Evolutionary conservation across 2,329 filamentous ascomycete species (phyloP), one percentile per base, ranked within the genome.

Genomic region (Fusarium heterosporum): DNA sequence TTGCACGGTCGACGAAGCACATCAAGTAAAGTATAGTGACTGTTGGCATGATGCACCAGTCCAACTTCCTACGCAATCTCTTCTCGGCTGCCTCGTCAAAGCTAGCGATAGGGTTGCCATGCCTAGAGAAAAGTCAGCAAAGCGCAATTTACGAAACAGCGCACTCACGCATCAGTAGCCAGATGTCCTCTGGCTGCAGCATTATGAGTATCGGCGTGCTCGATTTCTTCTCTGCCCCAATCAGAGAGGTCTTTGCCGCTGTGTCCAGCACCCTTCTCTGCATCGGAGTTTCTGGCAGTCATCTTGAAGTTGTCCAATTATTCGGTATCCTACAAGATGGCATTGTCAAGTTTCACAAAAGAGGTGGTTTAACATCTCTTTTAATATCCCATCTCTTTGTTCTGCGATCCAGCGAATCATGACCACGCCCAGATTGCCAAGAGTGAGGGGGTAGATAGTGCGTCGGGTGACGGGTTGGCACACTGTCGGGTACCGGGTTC

Each of bases 1-100:
- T 92, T n/a, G 89, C 87, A 16, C 90, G 83, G 70, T 92, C 89
- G 56, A 92, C 90, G 74, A 91, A 92, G 77, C 89, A 91, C 70
- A 91, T 69, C 11, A 68, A 39, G n/a, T 70, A 68, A 8, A 67
- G 3, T 0, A 67, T 58, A 2, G 59, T 64, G 11, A 67, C 65
- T 22, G 64, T 64, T 8, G 59, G 59, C 42, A 62, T 34, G 3
- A 62, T 39, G 3, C 61, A 42, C 59, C 59, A 62, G 4, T 62
- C 59, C 1, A 62, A 32, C 36, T 62, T 62, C 7, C 49, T 57
- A 13, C 57, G 59, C 3, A 62, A 22, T 9, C 30, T 32, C 22
- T 62, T 62, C 2, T 62, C 59, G 8, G 59, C 59, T 3, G 22
- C 26, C 16, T 11, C 42, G 10, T 62, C 49, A 7, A 62, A 62